Conservation (phyloP, 2,329 filamentous ascomycete species). For the Pleurostoma richardsiae region DNA sequence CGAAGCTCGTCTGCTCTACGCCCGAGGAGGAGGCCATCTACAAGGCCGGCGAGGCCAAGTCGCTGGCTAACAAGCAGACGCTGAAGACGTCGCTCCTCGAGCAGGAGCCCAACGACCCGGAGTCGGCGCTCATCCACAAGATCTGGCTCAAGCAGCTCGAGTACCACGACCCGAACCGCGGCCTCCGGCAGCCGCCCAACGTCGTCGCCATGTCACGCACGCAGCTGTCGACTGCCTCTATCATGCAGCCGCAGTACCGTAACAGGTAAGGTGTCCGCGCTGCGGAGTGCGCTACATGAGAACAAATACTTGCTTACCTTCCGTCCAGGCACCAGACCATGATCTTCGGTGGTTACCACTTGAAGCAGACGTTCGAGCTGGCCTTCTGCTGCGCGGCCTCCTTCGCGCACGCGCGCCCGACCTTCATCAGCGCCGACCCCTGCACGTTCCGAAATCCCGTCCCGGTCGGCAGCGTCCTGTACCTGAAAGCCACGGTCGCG, state of each 20-base stretch:
- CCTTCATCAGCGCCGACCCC: constrained; percentile 68
- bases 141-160: constrained; percentile 67
- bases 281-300: too few relatives aligned
- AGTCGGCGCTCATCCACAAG: constrained; percentile 66
- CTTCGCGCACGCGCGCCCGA: constrained; percentile 64
- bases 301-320: too few relatives aligned
- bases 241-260: constrained; percentile 63
- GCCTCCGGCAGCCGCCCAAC: constrained; percentile 25
- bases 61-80: constrained; percentile 55
- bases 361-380: constrained; percentile 71
- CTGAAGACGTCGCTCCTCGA: constrained; percentile 58
- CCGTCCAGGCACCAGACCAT: constrained; percentile 58
- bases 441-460: constrained; percentile 72
- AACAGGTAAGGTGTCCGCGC: constrained; percentile 11
- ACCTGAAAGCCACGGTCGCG: constrained; percentile 66
- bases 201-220: constrained; percentile 55
- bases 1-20: constrained; percentile 53
- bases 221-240: constrained; percentile 55
- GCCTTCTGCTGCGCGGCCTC: constrained; percentile 71
- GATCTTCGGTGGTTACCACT: constrained; percentile 72
- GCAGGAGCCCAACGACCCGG: constrained; percentile 64
- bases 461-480: constrained; percentile 68
- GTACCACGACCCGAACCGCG: constrained; percentile 41
- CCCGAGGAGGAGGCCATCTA: constrained; percentile 61
- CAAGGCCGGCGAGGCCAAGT: constrained; percentile 56